Evolutionary conservation across 371 early-diverging fungal genomes (phyloP).

Genomic region (Thermomucor indicae-seudaticae): DNA sequence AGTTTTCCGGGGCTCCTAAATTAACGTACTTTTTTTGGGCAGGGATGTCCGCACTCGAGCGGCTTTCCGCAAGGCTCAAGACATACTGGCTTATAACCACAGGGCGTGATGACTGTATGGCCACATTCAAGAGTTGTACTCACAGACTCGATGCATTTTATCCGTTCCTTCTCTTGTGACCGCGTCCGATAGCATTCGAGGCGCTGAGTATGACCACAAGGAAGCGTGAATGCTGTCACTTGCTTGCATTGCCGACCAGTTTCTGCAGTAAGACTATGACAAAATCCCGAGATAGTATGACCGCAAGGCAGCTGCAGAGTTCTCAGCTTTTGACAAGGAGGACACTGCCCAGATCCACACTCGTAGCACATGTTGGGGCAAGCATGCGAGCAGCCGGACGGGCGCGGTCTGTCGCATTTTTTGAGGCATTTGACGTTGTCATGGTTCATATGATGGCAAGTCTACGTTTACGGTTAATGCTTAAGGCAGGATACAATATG

Average conservation of each 20-base stretch:
- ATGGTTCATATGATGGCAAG: constrained; percentile 31
- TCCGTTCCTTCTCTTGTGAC: background rate
- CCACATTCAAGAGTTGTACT: constrained; percentile 9
- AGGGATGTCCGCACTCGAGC: constrained; percentile 31
- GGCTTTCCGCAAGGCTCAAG: constrained; percentile 7
- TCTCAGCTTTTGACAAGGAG: constrained; percentile 19
- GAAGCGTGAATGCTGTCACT: constrained; percentile 3
- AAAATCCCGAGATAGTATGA: constrained; percentile 12
- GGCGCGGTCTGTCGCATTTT: constrained; percentile 24
- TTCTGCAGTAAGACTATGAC: constrained; percentile 3
- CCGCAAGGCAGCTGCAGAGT: constrained; percentile 15
- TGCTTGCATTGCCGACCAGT: constrained; percentile 2
- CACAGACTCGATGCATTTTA: constrained; percentile 3
- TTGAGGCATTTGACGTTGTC: constrained; percentile 17
- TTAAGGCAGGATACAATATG: background rate
- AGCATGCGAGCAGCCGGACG: constrained; percentile 21
- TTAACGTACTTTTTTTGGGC: constrained; percentile 10
- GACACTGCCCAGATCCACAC: constrained; percentile 23
- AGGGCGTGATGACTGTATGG: constrained; percentile 7
- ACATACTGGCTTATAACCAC: constrained; percentile 13
- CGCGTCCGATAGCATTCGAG: constrained; percentile 9
- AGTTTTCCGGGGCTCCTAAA: background rate
- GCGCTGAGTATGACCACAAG: constrained; percentile 20
- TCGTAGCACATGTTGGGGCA: constrained; percentile 30
- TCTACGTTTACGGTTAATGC: constrained; percentile 4